Base-by-base conservation (phyloP, 495 filamentous ascomycete genomes). In the Clavariopsis aquatica region DNA sequence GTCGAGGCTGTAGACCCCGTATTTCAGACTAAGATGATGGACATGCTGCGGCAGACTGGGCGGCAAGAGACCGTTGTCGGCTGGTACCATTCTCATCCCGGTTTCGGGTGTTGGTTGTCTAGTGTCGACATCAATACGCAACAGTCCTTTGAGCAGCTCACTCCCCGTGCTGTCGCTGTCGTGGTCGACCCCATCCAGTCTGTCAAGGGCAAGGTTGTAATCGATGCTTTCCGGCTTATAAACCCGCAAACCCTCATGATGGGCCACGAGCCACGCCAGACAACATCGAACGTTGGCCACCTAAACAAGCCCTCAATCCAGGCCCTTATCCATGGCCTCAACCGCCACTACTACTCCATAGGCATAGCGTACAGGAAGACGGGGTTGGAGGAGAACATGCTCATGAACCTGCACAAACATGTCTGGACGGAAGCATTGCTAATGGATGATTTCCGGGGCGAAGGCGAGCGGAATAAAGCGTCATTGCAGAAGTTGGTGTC, bases 11-110 rank as follows among this genome's bases (percentile, higher is more conserved):
- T 98, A 65, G 94, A 98, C 75, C 90, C 92, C 24, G 95, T 98
- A 15, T 98, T 98, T 76, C 94, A 98, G 80, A 95, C 89, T 67
- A 98, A 96, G 81, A 98, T 98, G 94, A 98, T 98, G 95, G 94
- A 98, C 75, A 97, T 98, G 92, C 82, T 98, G 67, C 83, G 89
- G 71, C 94, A 98, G 80, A 98, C 94, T 17, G 94, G 93, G 77
- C 85, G 93, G 74, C 93, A 90, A 56, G 94, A 98, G 76, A 92
- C 91, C 0, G 94, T 98, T 64, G 94, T 98, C 36, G 94, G 94
- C 73, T 98, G 94, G 94, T 98, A 98, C 80, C 94, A 98, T 78
- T 98, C 94, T 28, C 94, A 98, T 83, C 94, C 94, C 55, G 94
- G 94, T 54, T 98, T 98, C 76, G 94, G 94, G 68, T 98, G 94